Base-by-base conservation (phyloP, 2,329 filamentous ascomycete genomes). In the Neospermospora avenae region DNA sequence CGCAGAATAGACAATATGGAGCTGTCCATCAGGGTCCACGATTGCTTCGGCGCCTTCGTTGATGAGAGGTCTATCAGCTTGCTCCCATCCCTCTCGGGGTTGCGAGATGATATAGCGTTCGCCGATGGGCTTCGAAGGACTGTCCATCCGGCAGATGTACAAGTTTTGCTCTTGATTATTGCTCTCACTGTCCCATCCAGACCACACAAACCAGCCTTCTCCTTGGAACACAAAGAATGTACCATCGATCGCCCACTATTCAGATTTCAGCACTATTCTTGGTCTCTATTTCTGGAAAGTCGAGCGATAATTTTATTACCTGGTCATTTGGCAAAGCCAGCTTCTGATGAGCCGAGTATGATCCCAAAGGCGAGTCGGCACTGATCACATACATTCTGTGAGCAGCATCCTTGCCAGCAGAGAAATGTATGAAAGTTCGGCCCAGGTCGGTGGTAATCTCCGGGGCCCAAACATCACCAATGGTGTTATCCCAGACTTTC, bases 321-420 rank as follows among this genome's bases (percentile, higher is more conserved):
- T 51, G 48, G 6, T 51, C 48, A 20, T 51, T 31, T 28, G 52
- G 52, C 37, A 55, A 55, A 28, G 35, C 52, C 16, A 55, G 6
- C 35, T 55, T 55, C 52, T 41, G 14, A 13, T 24, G 20, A 5
- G 52, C 25, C 20, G 52, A 55, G 20, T 55, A 55, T 28, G 22
- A 16, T 11, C 35, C 52, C 39, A 55, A 34, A 55, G 52, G 52
- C 25, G 52, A 55, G n/a, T 55, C 52, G 22, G 52, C 52, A 24
- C 52, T 55, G 37, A 55, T 55, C 3, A 55, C 39, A 34, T 55
- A 55, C 52, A 55, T 55, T 14, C 52, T 20, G 14, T 55, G 52
- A 28, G 52, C 52, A 5, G 52, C 52, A 42, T 55, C 52, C 31
- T 55, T 55, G 20, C 52, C 52, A 6, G 52, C 52, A 16, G 52